Base-by-base conservation (phyloP, 1,139 yeast species). In the Petasospora rhodanensis region DNA sequence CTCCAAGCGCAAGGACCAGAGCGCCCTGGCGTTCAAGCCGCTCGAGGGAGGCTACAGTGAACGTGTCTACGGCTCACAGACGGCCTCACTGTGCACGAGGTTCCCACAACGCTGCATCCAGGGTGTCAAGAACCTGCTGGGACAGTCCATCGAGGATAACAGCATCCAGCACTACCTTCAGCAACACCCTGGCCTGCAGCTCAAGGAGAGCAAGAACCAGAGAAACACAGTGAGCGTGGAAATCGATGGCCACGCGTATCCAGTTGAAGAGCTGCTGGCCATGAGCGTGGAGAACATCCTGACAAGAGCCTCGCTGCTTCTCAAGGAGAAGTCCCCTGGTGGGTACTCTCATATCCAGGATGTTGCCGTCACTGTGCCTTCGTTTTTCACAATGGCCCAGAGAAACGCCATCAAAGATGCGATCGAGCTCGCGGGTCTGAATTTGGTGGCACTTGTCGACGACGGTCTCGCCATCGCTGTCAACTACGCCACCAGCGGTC, bases 401-500 rank as follows among this genome's bases (percentile, higher is more conserved):
- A 74, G 96, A 51, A 66, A 64, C 29, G 84, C 96, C 0, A 61
- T 86, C 31, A 62, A 71, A 27, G 95, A 86, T 50, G 77, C 93
- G 4, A 80, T 82, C 26, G 72, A 72, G 28, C 63, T 85, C 35
- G 83, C 95, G 2, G 85, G 81, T 14, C 63, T 83, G 46, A 68
- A 71, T 24, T 70, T 79, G 14, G 69, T 81, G 42, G 76, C 82
- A 1, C 63, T 86, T 32, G 82, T 89, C 3, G 91, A 84, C 51
- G 97, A 91, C 55, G 97, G 96, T 13, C 64, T 86, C 13, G 89
- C 97, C 2, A 91, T 86, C 15, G 96, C 95, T 1, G 63, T 85
- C 30, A 86, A 87, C 54, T 87, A 76, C 55, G 74, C 71, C 2
- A 47, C 62, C n/a, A 62, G 58, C 28, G 56, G 40, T n/a, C n/a